phyloP scores from a whole-genome alignment of 768 basidiomycete species.

The Filobasidium wieringae region DNA sequence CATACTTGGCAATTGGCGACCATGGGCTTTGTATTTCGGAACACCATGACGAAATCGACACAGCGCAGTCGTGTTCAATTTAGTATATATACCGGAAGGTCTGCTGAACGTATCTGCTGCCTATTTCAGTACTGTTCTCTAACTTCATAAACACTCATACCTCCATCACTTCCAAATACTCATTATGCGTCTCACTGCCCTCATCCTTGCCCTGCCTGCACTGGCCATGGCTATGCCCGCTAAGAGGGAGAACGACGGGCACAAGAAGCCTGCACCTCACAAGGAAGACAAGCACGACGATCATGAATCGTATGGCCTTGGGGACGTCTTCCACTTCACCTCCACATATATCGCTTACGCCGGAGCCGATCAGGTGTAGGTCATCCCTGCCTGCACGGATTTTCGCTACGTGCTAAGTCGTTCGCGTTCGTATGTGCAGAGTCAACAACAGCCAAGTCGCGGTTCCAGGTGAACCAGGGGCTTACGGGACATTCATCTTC shows the following conservation, averaged over 20 bases:
- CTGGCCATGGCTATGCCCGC: constrained; percentile 16
- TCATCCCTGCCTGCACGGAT: constrained; percentile 4
- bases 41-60: too few relatives aligned
- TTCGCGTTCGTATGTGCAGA: background rate
- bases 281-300: constrained; percentile 9
- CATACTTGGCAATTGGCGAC: too few relatives aligned
- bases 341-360: constrained; percentile 27
- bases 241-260: constrained; percentile 3
- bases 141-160: too few relatives aligned
- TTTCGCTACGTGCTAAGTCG: background rate
- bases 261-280: constrained; percentile 1
- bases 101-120: too few relatives aligned
- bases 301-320: background rate
- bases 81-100: too few relatives aligned
- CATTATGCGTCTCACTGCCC: constrained; percentile 7
- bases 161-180: too few relatives aligned
- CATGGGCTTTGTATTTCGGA: too few relatives aligned
- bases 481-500: constrained; percentile 28
- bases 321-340: constrained; percentile 30
- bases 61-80: too few relatives aligned
- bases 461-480: constrained; percentile 22
- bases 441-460: constrained; percentile 26
- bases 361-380: constrained; percentile 14
- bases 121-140: too few relatives aligned
- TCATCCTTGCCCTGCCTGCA: constrained; percentile 17